Evolutionary conservation across 345 rosid species (phyloP).

Genomic region (Cardamine occulta): DNA sequence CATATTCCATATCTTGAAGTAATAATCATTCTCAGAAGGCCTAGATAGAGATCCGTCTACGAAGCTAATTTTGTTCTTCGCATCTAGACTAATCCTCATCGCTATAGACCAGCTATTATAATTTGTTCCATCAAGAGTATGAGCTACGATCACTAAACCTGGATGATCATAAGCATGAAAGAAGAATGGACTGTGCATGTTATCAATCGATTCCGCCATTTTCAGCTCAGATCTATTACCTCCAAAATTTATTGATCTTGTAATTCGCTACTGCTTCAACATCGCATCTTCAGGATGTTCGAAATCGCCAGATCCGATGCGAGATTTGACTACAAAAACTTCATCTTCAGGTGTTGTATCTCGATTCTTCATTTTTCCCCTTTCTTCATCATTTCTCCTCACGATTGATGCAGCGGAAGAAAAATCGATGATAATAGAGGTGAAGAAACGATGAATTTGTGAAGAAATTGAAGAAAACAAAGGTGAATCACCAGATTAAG

Average conservation of each 20-base stretch:
- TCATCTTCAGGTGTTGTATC: background rate
- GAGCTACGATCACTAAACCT: background rate
- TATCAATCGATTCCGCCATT: background rate
- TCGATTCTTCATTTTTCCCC: too few species aligned
- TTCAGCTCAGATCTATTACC: background rate
- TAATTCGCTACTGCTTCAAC: background rate
- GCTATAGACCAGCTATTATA: background rate
- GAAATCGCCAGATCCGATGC: fast-evolving
- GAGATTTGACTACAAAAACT: background rate
- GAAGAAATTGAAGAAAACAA: too few species aligned
- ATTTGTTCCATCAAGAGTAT: background rate
- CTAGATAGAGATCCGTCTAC: background rate
- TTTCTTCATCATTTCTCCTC: too few species aligned
- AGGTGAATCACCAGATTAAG: too few species aligned
- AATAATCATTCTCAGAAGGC: background rate
- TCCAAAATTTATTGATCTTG: too few species aligned
- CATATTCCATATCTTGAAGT: background rate
- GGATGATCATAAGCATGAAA: background rate
- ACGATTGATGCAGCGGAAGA: too few species aligned
- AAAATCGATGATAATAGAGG: too few species aligned
- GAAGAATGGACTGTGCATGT: background rate
- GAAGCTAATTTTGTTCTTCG: background rate
- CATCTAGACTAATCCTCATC: background rate
- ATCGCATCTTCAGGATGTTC: background rate
- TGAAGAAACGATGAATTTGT: too few species aligned